phyloP scores from a whole-genome alignment of 495 filamentous ascomycete genomes.

The Penicillium herquei region DNA sequence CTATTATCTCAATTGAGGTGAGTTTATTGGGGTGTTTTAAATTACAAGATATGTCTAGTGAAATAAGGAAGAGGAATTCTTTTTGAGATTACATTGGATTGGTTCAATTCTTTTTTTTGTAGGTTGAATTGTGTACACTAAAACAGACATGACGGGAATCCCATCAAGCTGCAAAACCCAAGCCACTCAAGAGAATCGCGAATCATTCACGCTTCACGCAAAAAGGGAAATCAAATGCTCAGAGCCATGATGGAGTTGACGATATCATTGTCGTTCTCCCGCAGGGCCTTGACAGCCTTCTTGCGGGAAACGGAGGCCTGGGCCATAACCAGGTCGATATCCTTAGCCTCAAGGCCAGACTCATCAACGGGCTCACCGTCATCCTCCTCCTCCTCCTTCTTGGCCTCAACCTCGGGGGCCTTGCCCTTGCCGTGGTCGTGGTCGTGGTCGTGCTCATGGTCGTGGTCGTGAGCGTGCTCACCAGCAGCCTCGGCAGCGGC shows the following conservation, averaged over 20 bases:
- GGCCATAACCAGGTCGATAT: slow-evolving; percentile 98
- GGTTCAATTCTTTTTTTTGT: slow-evolving; percentile 36
- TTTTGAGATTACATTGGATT: slow-evolving; percentile 7
- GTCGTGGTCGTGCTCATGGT: slow-evolving; percentile 61
- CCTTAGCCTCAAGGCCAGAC: slow-evolving; percentile 91
- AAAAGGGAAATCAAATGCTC: slow-evolving; percentile 67
- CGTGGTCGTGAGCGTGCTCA: slow-evolving; percentile 73
- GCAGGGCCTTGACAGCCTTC: slow-evolving; percentile 97
- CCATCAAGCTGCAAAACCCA: slow-evolving; percentile 30
- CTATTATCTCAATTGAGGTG: neutral
- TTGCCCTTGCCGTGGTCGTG: slow-evolving; percentile 78
- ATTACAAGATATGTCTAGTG: neutral
- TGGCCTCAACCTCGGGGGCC: slow-evolving; percentile 67
- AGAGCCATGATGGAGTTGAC: slow-evolving; percentile 99
- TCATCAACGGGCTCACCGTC: slow-evolving; percentile 96
- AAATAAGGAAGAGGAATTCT: neutral
- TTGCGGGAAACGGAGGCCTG: slow-evolving; percentile 94
- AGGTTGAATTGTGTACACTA: slow-evolving; percentile 46
- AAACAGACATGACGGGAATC: slow-evolving; percentile 25
- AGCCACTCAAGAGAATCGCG: slow-evolving; percentile 29
- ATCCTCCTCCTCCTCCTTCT: slow-evolving; percentile 89
- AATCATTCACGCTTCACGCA: neutral
- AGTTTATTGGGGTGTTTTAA: neutral
- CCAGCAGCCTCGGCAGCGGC: slow-evolving; percentile 77
- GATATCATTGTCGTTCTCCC: slow-evolving; percentile 99